phyloP scores from a whole-genome alignment of 2,329 filamentous ascomycete species.

The Colletotrichum abscissum region DNA sequence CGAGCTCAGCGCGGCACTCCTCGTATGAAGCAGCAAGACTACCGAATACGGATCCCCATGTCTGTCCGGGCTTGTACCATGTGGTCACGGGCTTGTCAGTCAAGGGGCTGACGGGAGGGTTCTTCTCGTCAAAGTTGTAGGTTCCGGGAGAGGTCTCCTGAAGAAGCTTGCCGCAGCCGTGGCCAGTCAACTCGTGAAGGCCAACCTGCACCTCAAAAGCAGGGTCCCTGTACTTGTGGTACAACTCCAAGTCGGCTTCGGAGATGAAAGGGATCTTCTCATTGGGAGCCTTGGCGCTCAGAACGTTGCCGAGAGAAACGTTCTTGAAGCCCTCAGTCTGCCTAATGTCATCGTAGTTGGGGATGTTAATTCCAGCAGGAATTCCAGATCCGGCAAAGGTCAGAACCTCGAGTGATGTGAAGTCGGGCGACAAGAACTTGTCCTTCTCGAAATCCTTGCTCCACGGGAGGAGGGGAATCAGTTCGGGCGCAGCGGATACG shows the following conservation, averaged over 20 bases:
- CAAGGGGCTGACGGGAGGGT: slow-evolving; percentile 84
- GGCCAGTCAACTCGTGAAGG: slow-evolving; percentile 83
- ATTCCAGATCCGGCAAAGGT: slow-evolving; percentile 78
- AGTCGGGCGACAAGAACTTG: slow-evolving; percentile 94
- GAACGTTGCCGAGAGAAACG: slow-evolving; percentile 91
- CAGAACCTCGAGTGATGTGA: slow-evolving; percentile 92
- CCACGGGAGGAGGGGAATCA: slow-evolving; percentile 95
- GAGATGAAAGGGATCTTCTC: slow-evolving; percentile 93
- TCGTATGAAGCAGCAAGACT: slow-evolving; percentile 90
- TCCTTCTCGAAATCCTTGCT: slow-evolving; percentile 91
- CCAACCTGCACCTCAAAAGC: slow-evolving; percentile 97
- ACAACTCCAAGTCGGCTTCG: slow-evolving; percentile 80
- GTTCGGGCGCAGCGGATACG: slow-evolving; percentile 80
- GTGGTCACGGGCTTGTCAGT: slow-evolving; percentile 81
- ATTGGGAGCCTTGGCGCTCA: slow-evolving; percentile 90
- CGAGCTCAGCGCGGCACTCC: slow-evolving; percentile 93
- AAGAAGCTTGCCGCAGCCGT: slow-evolving; percentile 92
- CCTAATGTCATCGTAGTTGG: slow-evolving; percentile 81
- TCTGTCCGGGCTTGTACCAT: slow-evolving; percentile 96
- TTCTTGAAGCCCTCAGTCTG: slow-evolving; percentile 93
- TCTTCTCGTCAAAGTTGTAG: slow-evolving; percentile 89
- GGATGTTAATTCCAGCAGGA: slow-evolving; percentile 75
- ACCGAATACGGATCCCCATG: slow-evolving; percentile 93
- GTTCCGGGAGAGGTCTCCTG: slow-evolving; percentile 86
- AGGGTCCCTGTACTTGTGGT: slow-evolving; percentile 83